phyloP scores from a whole-genome alignment of 192 early-diverging fungal genomes.

The Mortierella alpina region DNA sequence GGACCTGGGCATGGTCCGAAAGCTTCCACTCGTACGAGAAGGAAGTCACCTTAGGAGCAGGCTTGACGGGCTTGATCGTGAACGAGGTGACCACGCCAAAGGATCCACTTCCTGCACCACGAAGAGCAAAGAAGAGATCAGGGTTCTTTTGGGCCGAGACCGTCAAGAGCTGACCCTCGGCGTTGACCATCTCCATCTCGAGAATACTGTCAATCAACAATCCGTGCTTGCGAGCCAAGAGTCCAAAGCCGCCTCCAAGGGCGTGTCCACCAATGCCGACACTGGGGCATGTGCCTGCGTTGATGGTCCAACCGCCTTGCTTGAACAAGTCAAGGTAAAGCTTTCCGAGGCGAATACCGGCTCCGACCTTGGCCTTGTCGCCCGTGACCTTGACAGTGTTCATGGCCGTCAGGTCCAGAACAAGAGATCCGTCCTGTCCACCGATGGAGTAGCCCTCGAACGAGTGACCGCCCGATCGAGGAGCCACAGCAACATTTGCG shows the following conservation, averaged over 20 bases:
- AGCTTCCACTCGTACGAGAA: conserved; percentile 33
- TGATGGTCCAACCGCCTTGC: conserved; percentile 54
- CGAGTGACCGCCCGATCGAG: conserved; percentile 66
- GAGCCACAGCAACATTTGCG: conserved; percentile 39
- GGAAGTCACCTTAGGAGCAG: conserved; percentile 48
- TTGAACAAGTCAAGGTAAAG: conserved; percentile 56
- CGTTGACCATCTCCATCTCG: conserved; percentile 58
- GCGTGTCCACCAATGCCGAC: conserved; percentile 71
- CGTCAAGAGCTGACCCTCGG: conserved; percentile 59
- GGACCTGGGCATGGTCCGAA: conserved; percentile 15
- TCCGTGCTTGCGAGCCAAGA: conserved; percentile 62
- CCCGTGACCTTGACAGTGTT: conserved; percentile 37
- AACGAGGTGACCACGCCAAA: conserved; percentile 60
- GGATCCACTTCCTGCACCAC: conserved; percentile 69
- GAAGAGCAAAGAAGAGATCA: conserved; percentile 72
- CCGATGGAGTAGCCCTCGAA: conserved; percentile 65
- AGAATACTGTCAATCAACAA: conserved; percentile 63
- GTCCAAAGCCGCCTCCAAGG: conserved; percentile 68
- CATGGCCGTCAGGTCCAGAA: conserved; percentile 62
- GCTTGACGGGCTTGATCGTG: conserved; percentile 38
- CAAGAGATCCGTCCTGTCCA: conserved; percentile 58
- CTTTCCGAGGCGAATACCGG: conserved; percentile 65
- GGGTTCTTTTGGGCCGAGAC: conserved; percentile 47
- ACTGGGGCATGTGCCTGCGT: conserved; percentile 66
- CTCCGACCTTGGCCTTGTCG: conserved; percentile 53